Evolutionary conservation across 345 rosid genomes (phyloP).

Genomic region (Turnera subulata): DNA sequence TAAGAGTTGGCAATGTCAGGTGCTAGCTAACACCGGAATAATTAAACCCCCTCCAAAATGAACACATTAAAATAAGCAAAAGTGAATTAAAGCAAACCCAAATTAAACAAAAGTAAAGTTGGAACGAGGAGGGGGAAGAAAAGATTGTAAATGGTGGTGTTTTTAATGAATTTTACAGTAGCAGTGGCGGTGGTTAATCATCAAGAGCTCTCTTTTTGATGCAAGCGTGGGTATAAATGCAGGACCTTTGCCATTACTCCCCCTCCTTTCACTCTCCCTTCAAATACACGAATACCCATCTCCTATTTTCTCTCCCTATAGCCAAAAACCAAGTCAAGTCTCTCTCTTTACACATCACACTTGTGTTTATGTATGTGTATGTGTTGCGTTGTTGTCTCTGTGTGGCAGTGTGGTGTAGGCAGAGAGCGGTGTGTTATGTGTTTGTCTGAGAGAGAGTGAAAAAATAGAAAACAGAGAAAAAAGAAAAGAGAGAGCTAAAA

Average conservation of each 20-base stretch:
- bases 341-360: conserved; percentile 17
- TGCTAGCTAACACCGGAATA: conserved; percentile 18
- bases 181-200: conserved; percentile 94
- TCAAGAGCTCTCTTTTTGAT: conserved; percentile 82
- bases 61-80: conserved; percentile 13
- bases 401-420: conserved; percentile 19
- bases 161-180: conserved; percentile 37
- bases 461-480: too few relatives aligned
- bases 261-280: conserved; percentile 23
- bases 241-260: conserved; percentile 39
- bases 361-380: conserved; percentile 19
- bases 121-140: background rate
- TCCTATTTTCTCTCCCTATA: conserved; percentile 8
- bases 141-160: background rate
- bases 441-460: too few relatives aligned
- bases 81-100: conserved; percentile 7
- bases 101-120: background rate
- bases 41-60: conserved; percentile 18
- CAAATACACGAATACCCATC: conserved; percentile 14
- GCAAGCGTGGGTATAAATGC: conserved; percentile 98
- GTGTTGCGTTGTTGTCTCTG: conserved; percentile 13
- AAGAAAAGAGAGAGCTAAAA: conserved; percentile 6
- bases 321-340: background rate
- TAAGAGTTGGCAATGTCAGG: conserved; percentile 58
- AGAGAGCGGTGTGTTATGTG: background rate